Evolutionary conservation across 2,329 filamentous ascomycete genomes (phyloP).

Genomic region (Trichoderma pleuroti): DNA sequence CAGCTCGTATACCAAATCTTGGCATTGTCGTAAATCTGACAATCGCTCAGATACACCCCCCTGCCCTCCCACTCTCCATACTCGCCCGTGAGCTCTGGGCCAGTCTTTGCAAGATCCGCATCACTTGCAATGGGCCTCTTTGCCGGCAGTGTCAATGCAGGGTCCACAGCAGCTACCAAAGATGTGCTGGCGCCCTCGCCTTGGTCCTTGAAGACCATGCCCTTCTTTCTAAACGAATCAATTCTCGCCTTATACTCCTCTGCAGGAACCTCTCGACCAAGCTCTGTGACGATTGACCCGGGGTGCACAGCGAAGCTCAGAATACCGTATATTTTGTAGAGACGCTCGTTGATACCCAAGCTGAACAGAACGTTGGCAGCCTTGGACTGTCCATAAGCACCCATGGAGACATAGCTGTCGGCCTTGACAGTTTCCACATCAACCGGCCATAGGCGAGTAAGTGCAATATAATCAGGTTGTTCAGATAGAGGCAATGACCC

Average conservation of each 20-base stretch:
- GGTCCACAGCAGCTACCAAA: conserved; percentile 4
- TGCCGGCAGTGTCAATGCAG: neutral
- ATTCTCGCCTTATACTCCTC: neutral
- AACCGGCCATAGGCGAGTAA: neutral
- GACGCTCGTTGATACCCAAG: conserved; percentile 1
- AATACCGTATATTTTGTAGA: neutral
- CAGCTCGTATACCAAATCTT: conserved; percentile 6
- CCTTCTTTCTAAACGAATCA: neutral
- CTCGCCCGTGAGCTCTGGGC: neutral
- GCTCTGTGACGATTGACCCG: neutral
- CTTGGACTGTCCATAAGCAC: conserved; percentile 20
- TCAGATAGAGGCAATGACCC: neutral
- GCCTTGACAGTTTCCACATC: neutral
- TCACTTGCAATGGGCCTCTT: neutral
- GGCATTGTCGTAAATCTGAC: neutral
- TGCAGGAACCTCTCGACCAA: neutral
- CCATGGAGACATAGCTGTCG: neutral
- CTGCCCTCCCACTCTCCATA: conserved; percentile 13
- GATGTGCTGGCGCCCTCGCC: neutral
- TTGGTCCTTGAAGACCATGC: neutral
- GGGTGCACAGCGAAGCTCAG: neutral
- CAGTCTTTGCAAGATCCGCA: neutral
- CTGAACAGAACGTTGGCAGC: conserved; percentile 5
- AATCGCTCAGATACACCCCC: conserved; percentile 6
- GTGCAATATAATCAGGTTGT: neutral